A percentile compares a stretch with the other conserved stretches of the same genome.
phyloP scores from a whole-genome alignment of 768 basidiomycete genomes.

The Cantharellus cinnabarinus region DNA sequence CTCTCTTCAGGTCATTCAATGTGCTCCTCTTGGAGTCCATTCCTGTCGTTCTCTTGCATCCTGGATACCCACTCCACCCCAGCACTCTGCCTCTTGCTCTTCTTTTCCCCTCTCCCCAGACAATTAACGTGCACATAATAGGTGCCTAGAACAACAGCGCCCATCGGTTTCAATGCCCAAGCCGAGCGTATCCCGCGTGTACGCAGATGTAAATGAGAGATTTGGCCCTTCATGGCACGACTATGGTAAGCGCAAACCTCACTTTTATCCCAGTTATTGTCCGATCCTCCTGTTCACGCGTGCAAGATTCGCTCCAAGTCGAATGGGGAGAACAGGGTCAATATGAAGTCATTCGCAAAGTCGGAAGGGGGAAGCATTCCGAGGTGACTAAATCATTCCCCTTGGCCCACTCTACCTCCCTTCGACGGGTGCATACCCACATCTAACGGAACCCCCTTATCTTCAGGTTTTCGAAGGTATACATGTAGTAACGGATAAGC shows the following conservation, averaged over 20 bases:
- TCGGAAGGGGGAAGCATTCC: constrained; percentile 87
- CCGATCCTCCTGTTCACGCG: not conserved
- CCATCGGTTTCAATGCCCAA: not conserved
- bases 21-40: no score
- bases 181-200: constrained; percentile 35
- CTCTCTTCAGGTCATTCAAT: no score
- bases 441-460: not conserved
- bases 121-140: no score
- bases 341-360: constrained; percentile 94
- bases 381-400: constrained; percentile 34
- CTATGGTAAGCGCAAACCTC: constrained; percentile 43
- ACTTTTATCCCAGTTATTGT: constrained; percentile 4
- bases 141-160: no score
- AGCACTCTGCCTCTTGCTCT: no score
- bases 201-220: constrained; percentile 71
- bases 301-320: constrained; percentile 79
- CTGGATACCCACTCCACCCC: no score
- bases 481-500: constrained; percentile 75
- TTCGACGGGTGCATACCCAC: constrained; percentile 9
- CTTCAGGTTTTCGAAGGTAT: constrained; percentile 78
- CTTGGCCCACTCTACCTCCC: constrained; percentile 5
- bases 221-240: constrained; percentile 86
- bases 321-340: constrained; percentile 96
- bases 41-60: no score
- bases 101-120: no score